These are phyloP conservation scores for Fusarium concolor DNA, from an alignment of 2,329 filamentous ascomycete genomes.

Conservation along the genomic window DNA sequence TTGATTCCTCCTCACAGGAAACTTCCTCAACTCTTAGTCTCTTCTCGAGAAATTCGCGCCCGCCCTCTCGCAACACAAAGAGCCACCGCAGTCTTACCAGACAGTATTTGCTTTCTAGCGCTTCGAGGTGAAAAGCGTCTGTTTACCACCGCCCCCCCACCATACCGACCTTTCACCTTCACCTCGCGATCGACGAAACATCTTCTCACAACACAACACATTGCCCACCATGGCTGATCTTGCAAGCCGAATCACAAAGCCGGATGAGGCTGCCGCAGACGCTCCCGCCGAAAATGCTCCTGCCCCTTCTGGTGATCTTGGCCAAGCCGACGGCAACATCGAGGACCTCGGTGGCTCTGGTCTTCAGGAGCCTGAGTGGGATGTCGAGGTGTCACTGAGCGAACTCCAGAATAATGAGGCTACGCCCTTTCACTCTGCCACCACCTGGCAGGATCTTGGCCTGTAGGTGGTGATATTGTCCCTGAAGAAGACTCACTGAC, in stretches of 20 bases:
- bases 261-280: slow-evolving; percentile 48
- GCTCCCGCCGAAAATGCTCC: slow-evolving; percentile 34
- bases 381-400: slow-evolving; percentile 92
- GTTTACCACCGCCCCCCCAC: slow-evolving; percentile 27
- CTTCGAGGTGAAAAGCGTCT: slow-evolving; percentile 30
- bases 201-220: slow-evolving; percentile 4
- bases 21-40: neutral
- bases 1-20: slow-evolving; percentile 14
- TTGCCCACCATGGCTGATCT: slow-evolving; percentile 59
- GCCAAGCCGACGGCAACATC: slow-evolving; percentile 54
- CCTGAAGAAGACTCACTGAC: slow-evolving; percentile 7
- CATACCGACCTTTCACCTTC: slow-evolving; percentile 27
- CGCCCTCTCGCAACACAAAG: neutral
- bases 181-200: slow-evolving; percentile 13
- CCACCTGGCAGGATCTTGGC: slow-evolving; percentile 85
- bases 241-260: slow-evolving; percentile 63
- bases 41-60: neutral
- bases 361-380: slow-evolving; percentile 79
- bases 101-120: slow-evolving; percentile 3
- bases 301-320: slow-evolving; percentile 43
- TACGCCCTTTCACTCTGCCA: slow-evolving; percentile 87
- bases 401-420: slow-evolving; percentile 88
- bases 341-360: slow-evolving; percentile 61
- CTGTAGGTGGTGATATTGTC: slow-evolving; percentile 65
- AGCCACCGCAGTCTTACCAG: neutral